These are phyloP conservation scores for Phlegmacium glaucopus DNA, from an alignment of 768 basidiomycete species.

Conservation along the genomic window DNA sequence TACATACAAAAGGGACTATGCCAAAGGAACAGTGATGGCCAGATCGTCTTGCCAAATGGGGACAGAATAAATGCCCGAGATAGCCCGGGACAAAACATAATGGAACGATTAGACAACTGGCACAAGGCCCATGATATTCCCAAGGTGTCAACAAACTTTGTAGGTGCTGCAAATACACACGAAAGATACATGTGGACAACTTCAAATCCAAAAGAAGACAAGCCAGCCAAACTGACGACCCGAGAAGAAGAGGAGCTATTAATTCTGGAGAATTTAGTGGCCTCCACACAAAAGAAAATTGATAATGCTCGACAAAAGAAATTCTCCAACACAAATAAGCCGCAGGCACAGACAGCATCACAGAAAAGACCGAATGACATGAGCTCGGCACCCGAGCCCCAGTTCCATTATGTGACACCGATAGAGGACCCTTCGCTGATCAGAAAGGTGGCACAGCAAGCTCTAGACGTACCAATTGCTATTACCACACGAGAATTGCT, in stretches of 20 bases:
- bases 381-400: not conserved
- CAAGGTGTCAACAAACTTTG: not conserved
- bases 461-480: slow-evolving; percentile 10
- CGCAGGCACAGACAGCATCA: not conserved
- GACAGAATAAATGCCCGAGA: not conserved
- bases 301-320: slow-evolving; percentile 3
- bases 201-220: not conserved
- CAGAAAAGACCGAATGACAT: too few species aligned
- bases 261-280: slow-evolving; percentile 1
- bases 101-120: slow-evolving; percentile 10
- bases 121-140: not conserved
- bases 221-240: not conserved
- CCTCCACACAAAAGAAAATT: slow-evolving; percentile 3
- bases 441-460: slow-evolving; percentile 2
- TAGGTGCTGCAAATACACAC: slow-evolving; percentile 4
- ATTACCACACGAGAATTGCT: slow-evolving; percentile 14
- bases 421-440: slow-evolving; percentile 10
- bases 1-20: slow-evolving; percentile 8
- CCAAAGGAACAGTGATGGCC: not conserved
- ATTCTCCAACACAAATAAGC: too few species aligned
- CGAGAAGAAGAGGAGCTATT: slow-evolving; percentile 1
- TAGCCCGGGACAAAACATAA: not conserved
- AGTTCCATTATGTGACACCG: slow-evolving; percentile 9
- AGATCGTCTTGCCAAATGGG: not conserved
- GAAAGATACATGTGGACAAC: not conserved